A percentile compares a stretch with the other conserved stretches of the same genome.
phyloP scores from a whole-genome alignment of 805 yeast species.

The Clavispora carvajalis region DNA sequence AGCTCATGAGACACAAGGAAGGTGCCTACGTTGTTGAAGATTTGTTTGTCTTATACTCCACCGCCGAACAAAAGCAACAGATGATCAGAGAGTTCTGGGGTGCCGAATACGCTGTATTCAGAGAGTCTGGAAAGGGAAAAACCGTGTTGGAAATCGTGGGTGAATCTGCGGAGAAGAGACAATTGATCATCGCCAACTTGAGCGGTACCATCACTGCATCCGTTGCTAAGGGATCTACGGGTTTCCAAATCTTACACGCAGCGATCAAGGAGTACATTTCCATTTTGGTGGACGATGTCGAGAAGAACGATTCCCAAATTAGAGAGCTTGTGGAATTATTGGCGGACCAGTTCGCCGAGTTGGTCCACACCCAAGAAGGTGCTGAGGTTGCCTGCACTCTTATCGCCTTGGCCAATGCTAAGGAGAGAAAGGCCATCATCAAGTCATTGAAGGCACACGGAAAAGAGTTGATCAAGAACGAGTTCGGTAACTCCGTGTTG shows the following conservation, averaged over 20 bases:
- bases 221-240: constrained; percentile 92
- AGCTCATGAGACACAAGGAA: constrained; percentile 92
- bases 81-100: constrained; percentile 98
- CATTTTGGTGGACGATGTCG: constrained; percentile 54
- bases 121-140: constrained; percentile 62
- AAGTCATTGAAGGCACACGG: constrained; percentile 72
- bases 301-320: constrained; percentile 48
- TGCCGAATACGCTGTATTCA: constrained; percentile 86
- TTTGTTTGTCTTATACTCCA: constrained; percentile 76
- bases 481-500: constrained; percentile 78
- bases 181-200: constrained; percentile 67
- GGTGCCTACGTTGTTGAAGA: constrained; percentile 98
- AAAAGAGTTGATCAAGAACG: constrained; percentile 72
- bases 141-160: constrained; percentile 59
- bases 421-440: constrained; percentile 79
- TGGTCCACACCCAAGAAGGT: constrained; percentile 94
- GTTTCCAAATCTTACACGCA: constrained; percentile 92
- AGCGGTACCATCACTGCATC: constrained; percentile 82
- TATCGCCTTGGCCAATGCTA: constrained; percentile 80
- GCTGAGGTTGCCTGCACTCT: constrained; percentile 82
- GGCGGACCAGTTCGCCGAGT: constrained; percentile 85
- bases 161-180: constrained; percentile 73
- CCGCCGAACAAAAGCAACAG: constrained; percentile 78
- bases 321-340: constrained; percentile 78
- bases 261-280: constrained; percentile 87